phyloP scores from a whole-genome alignment of 2,329 filamentous ascomycete genomes.

The Aspergillus ochraceoroseus region DNA sequence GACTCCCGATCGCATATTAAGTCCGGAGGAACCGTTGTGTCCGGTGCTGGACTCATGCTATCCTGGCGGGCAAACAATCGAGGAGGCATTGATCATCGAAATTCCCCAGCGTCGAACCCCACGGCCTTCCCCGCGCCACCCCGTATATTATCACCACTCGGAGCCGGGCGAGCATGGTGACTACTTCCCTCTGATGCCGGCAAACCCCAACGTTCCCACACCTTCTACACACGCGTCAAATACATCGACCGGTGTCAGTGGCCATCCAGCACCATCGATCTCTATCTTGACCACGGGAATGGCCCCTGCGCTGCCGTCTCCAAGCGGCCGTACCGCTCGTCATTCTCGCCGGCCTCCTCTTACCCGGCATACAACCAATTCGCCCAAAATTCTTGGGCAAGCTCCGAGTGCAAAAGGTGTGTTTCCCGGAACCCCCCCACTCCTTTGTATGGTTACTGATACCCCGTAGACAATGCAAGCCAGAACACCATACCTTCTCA shows the following conservation, averaged over 20 bases:
- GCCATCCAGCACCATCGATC: constrained; percentile 60
- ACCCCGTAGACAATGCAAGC: constrained; percentile 24
- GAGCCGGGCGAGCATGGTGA: constrained; percentile 70
- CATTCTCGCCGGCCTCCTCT: constrained; percentile 55
- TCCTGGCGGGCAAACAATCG: constrained; percentile 78
- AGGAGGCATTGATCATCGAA: constrained; percentile 88
- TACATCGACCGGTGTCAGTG: constrained; percentile 40
- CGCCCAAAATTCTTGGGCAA: constrained; percentile 63
- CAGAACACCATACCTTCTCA: constrained; percentile 27
- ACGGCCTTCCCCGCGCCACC: constrained; percentile 66
- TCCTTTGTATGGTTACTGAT: constrained; percentile 7
- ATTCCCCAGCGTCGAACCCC: constrained; percentile 72
- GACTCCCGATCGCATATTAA: constrained; percentile 63
- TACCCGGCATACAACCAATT: constrained; percentile 70
- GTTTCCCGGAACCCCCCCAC: constrained; percentile 28
- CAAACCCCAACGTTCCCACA: constrained; percentile 35
- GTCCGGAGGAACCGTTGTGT: constrained; percentile 79
- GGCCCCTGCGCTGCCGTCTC: constrained; percentile 74
- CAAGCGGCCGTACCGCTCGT: constrained; percentile 60
- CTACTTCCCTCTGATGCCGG: constrained; percentile 73
- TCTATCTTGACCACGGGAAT: constrained; percentile 76
- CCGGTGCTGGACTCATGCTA: constrained; percentile 75
- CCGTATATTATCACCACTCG: constrained; percentile 46
- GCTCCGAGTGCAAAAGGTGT: constrained; percentile 42
- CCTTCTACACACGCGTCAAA: constrained; percentile 44